Percentiles rank a stretch among this genome's conserved stretches.
Evolutionary conservation across 139 green algal genomes (phyloP).

Genomic region (Chlamydomonas sp.): DNA sequence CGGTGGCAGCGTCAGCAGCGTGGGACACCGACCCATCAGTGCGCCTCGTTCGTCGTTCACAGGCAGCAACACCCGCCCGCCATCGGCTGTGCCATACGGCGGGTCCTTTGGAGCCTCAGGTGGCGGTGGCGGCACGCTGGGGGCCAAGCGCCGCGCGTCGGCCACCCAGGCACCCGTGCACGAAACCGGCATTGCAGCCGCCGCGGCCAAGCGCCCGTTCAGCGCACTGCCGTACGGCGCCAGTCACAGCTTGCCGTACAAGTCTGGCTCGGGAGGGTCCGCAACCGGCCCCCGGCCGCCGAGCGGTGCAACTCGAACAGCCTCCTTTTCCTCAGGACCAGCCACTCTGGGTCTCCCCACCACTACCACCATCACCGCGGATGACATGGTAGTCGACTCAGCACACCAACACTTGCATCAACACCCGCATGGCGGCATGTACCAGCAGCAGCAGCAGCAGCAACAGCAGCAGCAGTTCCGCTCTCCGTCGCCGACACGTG

Average conservation of each 20-base stretch:
- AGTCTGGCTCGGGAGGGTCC: not conserved
- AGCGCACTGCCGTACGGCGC: not conserved
- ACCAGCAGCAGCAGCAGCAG: not conserved
- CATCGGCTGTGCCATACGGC: not conserved
- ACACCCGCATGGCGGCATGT: not conserved
- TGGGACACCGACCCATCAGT: not conserved
- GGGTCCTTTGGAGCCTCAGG: not conserved
- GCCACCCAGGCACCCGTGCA: no score
- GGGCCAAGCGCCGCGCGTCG: no score
- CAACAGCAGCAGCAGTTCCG: not conserved
- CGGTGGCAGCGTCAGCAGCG: not conserved
- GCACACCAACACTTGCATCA: not conserved
- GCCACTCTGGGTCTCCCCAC: not conserved
- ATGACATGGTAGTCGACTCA: not conserved
- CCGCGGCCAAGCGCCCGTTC: not conserved
- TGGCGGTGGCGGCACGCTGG: no score
- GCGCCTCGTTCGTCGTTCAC: conserved; percentile 1
- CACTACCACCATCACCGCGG: not conserved
- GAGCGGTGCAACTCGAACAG: not conserved
- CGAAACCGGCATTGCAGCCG: not conserved
- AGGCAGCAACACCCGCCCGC: not conserved
- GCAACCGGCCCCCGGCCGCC: not conserved
- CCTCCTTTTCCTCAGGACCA: not conserved
- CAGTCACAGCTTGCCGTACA: not conserved
- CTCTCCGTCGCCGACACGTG: not conserved